A percentile compares a stretch with the other conserved stretches of the same genome.
phyloP scores from a whole-genome alignment of 768 basidiomycete genomes.

The Mycena alexandri region DNA sequence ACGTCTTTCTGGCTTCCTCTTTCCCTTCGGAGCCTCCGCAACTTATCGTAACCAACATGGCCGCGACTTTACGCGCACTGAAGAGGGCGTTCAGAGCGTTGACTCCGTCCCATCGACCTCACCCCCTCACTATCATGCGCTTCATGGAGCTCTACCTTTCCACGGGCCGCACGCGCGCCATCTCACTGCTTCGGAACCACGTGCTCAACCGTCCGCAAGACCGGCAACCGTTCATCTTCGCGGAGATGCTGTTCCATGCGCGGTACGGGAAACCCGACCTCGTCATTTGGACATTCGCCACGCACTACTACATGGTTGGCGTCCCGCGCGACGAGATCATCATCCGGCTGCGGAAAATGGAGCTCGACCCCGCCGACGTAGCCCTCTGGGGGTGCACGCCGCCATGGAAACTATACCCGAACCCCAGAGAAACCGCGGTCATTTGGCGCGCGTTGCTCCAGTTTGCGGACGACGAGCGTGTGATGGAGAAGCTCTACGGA shows the following conservation, averaged over 20 bases:
- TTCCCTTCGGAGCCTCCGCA: slow-evolving; percentile 13
- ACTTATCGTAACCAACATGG: slow-evolving; percentile 37
- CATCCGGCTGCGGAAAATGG: slow-evolving; percentile 17
- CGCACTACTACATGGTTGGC: slow-evolving; percentile 65
- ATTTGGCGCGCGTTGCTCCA: slow-evolving; percentile 56
- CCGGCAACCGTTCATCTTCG: slow-evolving; percentile 48
- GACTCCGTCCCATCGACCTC: slow-evolving; percentile 37
- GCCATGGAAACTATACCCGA: slow-evolving; percentile 51
- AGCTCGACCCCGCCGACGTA: slow-evolving; percentile 11
- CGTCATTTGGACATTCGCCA: slow-evolving; percentile 60
- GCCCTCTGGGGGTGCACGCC: slow-evolving; percentile 28
- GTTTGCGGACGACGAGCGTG: slow-evolving; percentile 38
- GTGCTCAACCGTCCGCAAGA: slow-evolving; percentile 39
- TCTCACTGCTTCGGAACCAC: slow-evolving; percentile 50
- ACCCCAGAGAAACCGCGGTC: slow-evolving; percentile 48
- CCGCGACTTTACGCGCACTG: slow-evolving; percentile 41
- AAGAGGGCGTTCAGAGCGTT: slow-evolving; percentile 34
- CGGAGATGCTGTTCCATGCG: slow-evolving; percentile 60
- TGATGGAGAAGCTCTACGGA: slow-evolving; percentile 56
- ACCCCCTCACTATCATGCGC: slow-evolving; percentile 45
- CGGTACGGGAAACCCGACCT: slow-evolving; percentile 43
- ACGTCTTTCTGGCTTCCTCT: slow-evolving; percentile 29
- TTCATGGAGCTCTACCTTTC: slow-evolving; percentile 53
- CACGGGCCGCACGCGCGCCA: slow-evolving; percentile 49
- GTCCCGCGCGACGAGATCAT: slow-evolving; percentile 60